These are phyloP conservation scores for Achlya hypogyna DNA, from an alignment of 352 stramenopile genomes.

Conservation along the genomic window DNA sequence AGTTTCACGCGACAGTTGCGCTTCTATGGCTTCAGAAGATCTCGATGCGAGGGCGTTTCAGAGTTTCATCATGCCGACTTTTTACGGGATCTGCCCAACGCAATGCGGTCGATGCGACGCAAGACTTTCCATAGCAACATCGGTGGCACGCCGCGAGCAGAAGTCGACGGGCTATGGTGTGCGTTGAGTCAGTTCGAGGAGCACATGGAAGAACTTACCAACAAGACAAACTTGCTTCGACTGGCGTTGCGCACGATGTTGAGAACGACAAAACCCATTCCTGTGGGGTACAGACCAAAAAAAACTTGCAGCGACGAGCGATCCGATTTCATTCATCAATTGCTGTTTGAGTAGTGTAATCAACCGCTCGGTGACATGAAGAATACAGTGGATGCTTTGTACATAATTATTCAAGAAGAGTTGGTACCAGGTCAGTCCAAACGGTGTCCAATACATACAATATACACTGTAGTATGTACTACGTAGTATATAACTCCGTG, in stretches of 20 bases:
- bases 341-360: too few relatives aligned
- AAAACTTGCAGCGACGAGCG: too few relatives aligned
- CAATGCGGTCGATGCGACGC: not conserved
- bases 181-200: not conserved
- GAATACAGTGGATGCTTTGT: too few relatives aligned
- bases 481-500: too few relatives aligned
- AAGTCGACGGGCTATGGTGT: not conserved
- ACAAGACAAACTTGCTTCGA: not conserved
- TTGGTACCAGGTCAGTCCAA: too few relatives aligned
- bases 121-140: not conserved
- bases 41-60: too few relatives aligned
- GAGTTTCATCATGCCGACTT: not conserved
- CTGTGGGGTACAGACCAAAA: not conserved
- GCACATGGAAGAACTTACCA: too few relatives aligned
- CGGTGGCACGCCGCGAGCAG: not conserved
- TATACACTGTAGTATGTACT: too few relatives aligned
- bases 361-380: too few relatives aligned
- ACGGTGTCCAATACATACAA: too few relatives aligned
- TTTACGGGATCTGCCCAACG: not conserved
- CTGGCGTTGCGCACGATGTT: not conserved
- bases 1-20: slow-evolving; percentile 42
- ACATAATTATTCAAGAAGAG: too few relatives aligned
- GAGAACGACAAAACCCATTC: not conserved
- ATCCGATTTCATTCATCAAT: too few relatives aligned
- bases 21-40: slow-evolving; percentile 80